phyloP scores from a whole-genome alignment of 495 filamentous ascomycete species.

The Penicillium ucsense region DNA sequence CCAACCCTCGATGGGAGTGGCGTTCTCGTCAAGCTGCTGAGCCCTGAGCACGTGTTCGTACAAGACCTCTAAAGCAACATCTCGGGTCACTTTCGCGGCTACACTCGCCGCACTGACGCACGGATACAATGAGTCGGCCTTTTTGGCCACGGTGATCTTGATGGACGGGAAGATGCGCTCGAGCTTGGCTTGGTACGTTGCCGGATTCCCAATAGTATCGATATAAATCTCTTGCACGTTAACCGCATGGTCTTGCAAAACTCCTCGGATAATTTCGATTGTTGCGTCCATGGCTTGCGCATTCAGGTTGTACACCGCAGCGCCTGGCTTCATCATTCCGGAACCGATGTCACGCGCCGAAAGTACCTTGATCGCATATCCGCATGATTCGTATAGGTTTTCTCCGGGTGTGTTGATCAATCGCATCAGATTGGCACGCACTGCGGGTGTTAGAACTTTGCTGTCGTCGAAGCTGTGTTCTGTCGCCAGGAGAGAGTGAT shows the following conservation, averaged over 20 bases:
- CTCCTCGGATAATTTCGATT: conserved; percentile 66
- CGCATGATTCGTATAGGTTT: conserved; percentile 61
- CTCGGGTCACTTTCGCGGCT: conserved; percentile 90
- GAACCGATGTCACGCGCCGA: conserved; percentile 77
- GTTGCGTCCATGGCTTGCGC: conserved; percentile 97
- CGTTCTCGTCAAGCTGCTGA: conserved; percentile 3
- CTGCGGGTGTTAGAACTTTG: conserved; percentile 68
- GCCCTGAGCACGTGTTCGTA: conserved; percentile 40
- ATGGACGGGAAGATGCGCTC: conserved; percentile 73
- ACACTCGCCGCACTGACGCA: conserved; percentile 90
- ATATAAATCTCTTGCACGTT: conserved; percentile 86
- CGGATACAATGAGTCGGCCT: conserved; percentile 89
- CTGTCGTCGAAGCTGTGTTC: conserved; percentile 86
- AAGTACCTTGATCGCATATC: conserved; percentile 72
- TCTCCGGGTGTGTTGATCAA: conserved; percentile 54
- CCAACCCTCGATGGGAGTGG: conserved; percentile 45
- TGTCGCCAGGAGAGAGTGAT: conserved; percentile 60
- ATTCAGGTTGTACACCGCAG: conserved; percentile 77
- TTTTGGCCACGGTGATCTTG: conserved; percentile 84
- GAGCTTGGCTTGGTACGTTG: conserved; percentile 71
- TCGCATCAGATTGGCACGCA: conserved; percentile 68
- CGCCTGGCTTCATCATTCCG: conserved; percentile 61
- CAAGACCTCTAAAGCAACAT: conserved; percentile 73
- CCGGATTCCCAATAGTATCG: conserved; percentile 83
- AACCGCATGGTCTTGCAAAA: conserved; percentile 59